Percentiles rank a stretch among this genome's conserved stretches.
Evolutionary conservation across 345 rosid genomes (phyloP).

Genomic region (Eucalyptus marginata): DNA sequence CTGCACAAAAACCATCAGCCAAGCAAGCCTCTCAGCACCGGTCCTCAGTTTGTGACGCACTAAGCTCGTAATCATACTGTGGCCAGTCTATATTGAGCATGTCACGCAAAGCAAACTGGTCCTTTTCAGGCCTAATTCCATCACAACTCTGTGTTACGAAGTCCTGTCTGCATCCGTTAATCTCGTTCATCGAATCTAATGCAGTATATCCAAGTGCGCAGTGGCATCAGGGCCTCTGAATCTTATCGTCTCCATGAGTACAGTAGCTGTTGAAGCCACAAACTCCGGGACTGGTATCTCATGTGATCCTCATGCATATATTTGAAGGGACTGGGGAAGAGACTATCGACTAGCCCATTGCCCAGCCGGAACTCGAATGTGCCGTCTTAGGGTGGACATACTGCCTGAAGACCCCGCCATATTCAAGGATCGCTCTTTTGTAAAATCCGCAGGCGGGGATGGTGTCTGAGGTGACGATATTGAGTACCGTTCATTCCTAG

Average conservation of each 20-base stretch:
- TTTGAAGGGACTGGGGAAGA: constrained; percentile 7
- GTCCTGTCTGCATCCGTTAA: constrained; percentile 18
- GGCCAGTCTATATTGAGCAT: constrained; percentile 18
- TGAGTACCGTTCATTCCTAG: no score
- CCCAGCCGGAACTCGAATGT: not conserved
- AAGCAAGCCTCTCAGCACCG: constrained; percentile 17
- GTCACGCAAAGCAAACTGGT: not conserved
- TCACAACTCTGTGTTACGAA: constrained; percentile 24
- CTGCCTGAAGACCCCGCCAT: constrained; percentile 40
- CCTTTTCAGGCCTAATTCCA: not conserved
- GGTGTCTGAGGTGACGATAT: no score
- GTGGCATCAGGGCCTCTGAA: constrained; percentile 12
- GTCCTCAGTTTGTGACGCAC: not conserved
- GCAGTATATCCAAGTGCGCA: constrained; percentile 26
- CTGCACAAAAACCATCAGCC: constrained; percentile 41
- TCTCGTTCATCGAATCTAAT: constrained; percentile 11
- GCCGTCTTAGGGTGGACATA: constrained; percentile 33
- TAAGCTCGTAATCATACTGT: constrained; percentile 1
- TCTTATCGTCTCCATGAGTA: not conserved
- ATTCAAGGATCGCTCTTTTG: no score
- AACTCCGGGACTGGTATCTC: not conserved
- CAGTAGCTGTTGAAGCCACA: constrained; percentile 56
- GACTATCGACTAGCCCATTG: not conserved
- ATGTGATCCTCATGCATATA: not conserved
- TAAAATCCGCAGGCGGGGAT: no score